Evolutionary conservation across 192 early-diverging fungal genomes (phyloP), one percentile per base, ranked within the genome.

Genomic region (Irineochytrium annulatum): DNA sequence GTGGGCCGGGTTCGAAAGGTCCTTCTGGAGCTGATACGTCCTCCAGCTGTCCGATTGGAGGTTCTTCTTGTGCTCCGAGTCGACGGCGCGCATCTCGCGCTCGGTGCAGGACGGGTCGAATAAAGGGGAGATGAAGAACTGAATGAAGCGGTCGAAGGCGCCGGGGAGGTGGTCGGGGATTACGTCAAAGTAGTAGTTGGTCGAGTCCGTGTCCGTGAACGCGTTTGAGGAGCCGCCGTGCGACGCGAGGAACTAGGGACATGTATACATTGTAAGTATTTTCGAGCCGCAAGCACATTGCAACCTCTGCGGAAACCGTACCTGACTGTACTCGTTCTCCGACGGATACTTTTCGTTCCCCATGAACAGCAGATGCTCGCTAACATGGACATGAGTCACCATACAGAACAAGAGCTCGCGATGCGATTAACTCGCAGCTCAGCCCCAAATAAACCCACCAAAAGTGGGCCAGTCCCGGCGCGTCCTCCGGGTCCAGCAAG

Each of bases 41-140:
- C 92, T 79, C 92, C 94, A 95, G 59, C 72, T 77, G 65, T 98
- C 94, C 35, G 74, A 81, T 69, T 95, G 93, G n/a, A 91, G 65
- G 72, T 97, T 96, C 68, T 92, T 92, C 60, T 94, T 92, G 78
- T 93, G 89, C 65, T 97, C 94, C 1, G 95, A 96, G 74, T 99
- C 93, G 3, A 99, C 93, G 0, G 96, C 96, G 3, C 81, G 75
- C 62, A 97, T 73, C 74, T 99, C 96, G 46, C 94, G 85, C 41
- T 99, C 96, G 13, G 89, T 93, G 68, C 91, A 93, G 52, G 80
- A 82, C 19, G 86, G 85, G 28, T 82, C 79, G 72, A 97, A 97
- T 45, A 94, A 82, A 33, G 96, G 94, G 26, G 79, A 76, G 31
- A 94, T 91, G 63, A 99, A 99, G 70, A 97, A 99, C 67, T 94